phyloP scores from a whole-genome alignment of 1,139 yeast genomes.

The Arxiozyma bovina region DNA sequence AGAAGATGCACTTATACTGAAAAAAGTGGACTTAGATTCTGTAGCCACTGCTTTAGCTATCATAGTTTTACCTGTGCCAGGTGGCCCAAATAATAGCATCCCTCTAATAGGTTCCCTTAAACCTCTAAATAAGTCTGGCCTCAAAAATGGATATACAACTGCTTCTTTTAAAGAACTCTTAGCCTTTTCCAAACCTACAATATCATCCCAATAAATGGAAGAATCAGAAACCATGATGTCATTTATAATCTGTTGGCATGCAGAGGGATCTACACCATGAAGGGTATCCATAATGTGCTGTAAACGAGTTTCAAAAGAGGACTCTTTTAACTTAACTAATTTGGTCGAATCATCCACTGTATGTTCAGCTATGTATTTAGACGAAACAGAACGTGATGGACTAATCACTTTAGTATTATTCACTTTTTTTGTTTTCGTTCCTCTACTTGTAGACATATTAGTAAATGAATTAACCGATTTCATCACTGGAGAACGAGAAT shows the following conservation, averaged over 20 bases:
- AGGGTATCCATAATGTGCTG: slow-evolving; percentile 14
- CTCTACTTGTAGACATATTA: background rate
- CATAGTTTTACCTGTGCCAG: slow-evolving; percentile 43
- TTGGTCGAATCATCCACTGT: background rate
- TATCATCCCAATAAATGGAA: slow-evolving; percentile 54
- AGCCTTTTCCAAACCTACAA: slow-evolving; percentile 50
- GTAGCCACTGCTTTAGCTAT: slow-evolving; percentile 61
- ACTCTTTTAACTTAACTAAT: background rate
- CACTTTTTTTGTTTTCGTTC: background rate
- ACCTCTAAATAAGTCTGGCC: slow-evolving; percentile 56
- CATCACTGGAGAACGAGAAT: background rate
- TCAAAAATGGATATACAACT: slow-evolving; percentile 55
- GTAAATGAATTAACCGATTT: background rate
- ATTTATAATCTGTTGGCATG: slow-evolving; percentile 37
- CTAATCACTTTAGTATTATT: background rate
- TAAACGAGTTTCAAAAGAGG: slow-evolving; percentile 1
- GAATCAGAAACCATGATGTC: slow-evolving; percentile 52
- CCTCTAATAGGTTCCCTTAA: slow-evolving; percentile 57
- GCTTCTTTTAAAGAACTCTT: slow-evolving; percentile 55
- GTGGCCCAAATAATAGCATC: slow-evolving; percentile 58
- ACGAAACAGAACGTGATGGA: background rate
- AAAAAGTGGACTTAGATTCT: slow-evolving; percentile 56
- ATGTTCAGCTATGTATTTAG: background rate
- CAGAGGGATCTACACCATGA: slow-evolving; percentile 38
- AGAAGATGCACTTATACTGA: slow-evolving; percentile 54